Evolutionary conservation across 2,329 filamentous ascomycete species (phyloP), one percentile per base, ranked within the genome.

Genomic region (Chalaropsis ovoidea): DNA sequence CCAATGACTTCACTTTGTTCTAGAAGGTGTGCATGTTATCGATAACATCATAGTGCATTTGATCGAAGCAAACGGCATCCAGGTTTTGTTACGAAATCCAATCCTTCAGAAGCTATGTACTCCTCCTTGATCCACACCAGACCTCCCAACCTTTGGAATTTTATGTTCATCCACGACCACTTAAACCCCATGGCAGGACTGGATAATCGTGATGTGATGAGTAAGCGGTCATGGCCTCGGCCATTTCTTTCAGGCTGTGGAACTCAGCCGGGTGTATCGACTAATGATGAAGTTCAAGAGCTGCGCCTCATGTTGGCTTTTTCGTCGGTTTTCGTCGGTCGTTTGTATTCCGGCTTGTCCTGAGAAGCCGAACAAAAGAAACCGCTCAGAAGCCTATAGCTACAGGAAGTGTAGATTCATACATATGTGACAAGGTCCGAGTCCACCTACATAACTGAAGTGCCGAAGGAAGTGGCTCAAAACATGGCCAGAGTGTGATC

Each of bases 401-500:
- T 13, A 15, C 10, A 6, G 10, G 8, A n/a, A n/a, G n/a, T n/a
- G n/a, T n/a, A n/a, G n/a, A n/a, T 27, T 13, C 3, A 27, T 24
- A 6, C 15, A 13, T 52, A 52, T 15, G 24, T 22, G 47, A 24
- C 47, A 52, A 11, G 47, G 10, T 15, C 47, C 24, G 19, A 52
- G 17, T 15, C 10, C 19, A 24, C 10, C 22, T 19, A 49, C 13
- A 52, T 15, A 52, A 13, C 35, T n/a, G 15, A 62, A 62, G 61
- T 62, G 15, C 61, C 41, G 27, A 47, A 49, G 43, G 15, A 49
- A 24, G 41, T 47, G 17, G 41, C 43, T 41, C 61, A 45, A 62
- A 62, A 27, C 22, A 35, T 2, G 41, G 11, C 24, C 43, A 49
- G 61, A 19, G 61, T 62, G 27, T 47, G 43, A 62, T 62, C 61